These are phyloP conservation scores for Epichloe bromicola DNA, from an alignment of 2,329 filamentous ascomycete species.

Conservation along the genomic window DNA sequence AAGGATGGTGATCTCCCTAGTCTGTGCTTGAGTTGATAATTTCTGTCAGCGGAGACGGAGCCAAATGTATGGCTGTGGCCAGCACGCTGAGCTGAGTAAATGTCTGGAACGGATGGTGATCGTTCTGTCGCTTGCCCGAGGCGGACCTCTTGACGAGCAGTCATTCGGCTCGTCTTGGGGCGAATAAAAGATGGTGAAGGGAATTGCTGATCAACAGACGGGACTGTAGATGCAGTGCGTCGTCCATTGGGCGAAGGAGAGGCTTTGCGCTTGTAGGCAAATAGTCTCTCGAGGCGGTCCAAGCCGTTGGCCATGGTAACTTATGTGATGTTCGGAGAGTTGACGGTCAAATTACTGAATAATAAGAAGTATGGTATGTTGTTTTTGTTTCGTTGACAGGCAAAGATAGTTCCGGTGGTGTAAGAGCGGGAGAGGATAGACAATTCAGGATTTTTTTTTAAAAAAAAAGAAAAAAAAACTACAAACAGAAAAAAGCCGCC, in stretches of 20 bases:
- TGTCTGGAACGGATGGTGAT: constrained; percentile 16
- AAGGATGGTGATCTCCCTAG: constrained; percentile 15
- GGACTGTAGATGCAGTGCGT: constrained; percentile 11
- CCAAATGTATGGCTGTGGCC: constrained; percentile 5
- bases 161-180: constrained; percentile 41
- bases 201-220: constrained; percentile 25
- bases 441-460: too few species aligned
- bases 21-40: neutral
- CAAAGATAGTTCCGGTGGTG: neutral
- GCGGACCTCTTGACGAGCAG: constrained; percentile 37
- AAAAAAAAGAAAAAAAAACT: too few species aligned
- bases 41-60: constrained; percentile 7
- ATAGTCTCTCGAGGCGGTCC: constrained; percentile 38
- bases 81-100: constrained; percentile 5
- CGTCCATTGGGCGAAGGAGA: constrained; percentile 15
- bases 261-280: constrained; percentile 30
- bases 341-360: neutral
- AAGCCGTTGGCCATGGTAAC: constrained; percentile 35
- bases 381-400: neutral
- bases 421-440: neutral
- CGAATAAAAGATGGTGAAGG: constrained; percentile 42
- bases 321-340: neutral
- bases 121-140: constrained; percentile 16
- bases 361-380: too few species aligned
- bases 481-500: neutral